Base-by-base conservation (phyloP, 139 green algal species). In the Tetradesmus lagerheimii region DNA sequence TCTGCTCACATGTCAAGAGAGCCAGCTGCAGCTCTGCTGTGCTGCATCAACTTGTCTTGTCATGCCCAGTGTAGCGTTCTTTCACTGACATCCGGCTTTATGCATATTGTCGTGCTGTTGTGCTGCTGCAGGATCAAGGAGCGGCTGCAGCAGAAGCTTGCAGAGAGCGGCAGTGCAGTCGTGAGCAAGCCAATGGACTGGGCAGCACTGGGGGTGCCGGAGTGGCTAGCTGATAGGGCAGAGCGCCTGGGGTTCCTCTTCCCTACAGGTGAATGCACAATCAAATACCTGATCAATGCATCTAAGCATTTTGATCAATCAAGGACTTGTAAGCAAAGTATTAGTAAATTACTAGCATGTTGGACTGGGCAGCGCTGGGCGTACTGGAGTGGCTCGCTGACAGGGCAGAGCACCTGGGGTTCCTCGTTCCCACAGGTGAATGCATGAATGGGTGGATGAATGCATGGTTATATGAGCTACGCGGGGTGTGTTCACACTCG, bases 221-320 rank as follows among this genome's bases (percentile, higher is more conserved):
- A 93, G 0, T 98, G 96, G 96, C 89, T 98, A 45, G 92, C 93
- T 47, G 95, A 98, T 71, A 86, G 96, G 29, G 93, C 93, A 35
- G 94, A 96, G 87, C 86, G 92, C 16, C 89, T 98, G 45, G 95
- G 96, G 4, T 96, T 92, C 87, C 53, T 88, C 2, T 95, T 97
- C 62, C 95, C 96, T 6, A 98, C 96, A 90, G 94, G 95, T 95
- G n/a, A n/a, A n/a, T n/a, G n/a, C n/a, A n/a, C n/a, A n/a, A n/a
- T n/a, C n/a, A n/a, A n/a, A n/a, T n/a, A n/a, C n/a, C n/a, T n/a
- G n/a, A n/a, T n/a, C n/a, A n/a, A n/a, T n/a, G n/a, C n/a, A n/a
- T n/a, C n/a, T n/a, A n/a, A n/a, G n/a, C n/a, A n/a, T n/a, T n/a
- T n/a, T n/a, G n/a, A n/a, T n/a, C n/a, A n/a, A n/a, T n/a, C n/a